Evolutionary conservation across 306 rosid species (phyloP).

Genomic region (Sesbania bispinosa): DNA sequence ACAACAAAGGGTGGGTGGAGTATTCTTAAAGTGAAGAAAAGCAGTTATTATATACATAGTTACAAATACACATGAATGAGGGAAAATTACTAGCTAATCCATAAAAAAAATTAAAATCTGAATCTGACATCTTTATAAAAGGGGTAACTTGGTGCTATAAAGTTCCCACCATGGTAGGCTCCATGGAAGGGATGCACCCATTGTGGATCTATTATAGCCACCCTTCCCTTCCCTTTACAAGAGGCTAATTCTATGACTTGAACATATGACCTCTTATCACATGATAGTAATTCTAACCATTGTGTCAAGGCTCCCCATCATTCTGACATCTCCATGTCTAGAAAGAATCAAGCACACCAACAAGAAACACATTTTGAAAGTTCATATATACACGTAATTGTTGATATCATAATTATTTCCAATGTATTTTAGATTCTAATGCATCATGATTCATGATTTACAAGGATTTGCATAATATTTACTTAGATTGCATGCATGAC

Average conservation of each 20-base stretch:
- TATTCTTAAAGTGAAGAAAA: background rate
- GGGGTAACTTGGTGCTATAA: no score
- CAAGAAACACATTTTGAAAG: constrained; percentile 11
- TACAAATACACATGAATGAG: background rate
- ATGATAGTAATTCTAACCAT: no score
- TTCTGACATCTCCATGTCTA: no score
- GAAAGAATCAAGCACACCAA: constrained; percentile 46
- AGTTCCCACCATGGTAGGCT: no score
- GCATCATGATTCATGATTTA: background rate
- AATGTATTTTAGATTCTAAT: background rate
- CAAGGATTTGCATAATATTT: no score
- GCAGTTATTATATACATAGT: background rate
- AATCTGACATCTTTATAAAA: background rate
- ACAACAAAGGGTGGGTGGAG: background rate
- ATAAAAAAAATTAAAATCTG: background rate
- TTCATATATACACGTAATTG: background rate
- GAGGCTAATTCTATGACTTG: no score
- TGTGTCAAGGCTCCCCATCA: no score
- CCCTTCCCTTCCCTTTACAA: no score
- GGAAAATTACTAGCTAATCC: background rate
- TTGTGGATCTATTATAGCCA: no score
- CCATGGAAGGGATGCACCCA: no score
- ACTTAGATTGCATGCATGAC: constrained; percentile 16
- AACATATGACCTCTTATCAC: no score
- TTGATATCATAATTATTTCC: constrained; percentile 7